phyloP scores from a whole-genome alignment of 257 asterid species.

The Rehmannia glutinosa region DNA sequence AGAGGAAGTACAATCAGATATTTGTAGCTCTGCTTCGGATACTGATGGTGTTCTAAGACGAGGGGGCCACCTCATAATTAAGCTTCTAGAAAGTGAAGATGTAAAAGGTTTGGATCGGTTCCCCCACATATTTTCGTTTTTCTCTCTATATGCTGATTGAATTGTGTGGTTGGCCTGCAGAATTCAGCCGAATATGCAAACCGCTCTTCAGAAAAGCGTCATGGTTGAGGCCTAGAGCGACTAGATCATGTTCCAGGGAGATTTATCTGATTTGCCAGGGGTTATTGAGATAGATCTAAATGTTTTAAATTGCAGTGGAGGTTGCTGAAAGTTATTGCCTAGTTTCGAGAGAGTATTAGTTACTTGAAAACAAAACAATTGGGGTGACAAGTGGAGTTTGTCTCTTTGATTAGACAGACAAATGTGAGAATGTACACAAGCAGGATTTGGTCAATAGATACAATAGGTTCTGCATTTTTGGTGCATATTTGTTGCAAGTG shows the following conservation, averaged over 20 bases:
- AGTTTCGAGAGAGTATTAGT: no score
- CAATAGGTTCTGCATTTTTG: no score
- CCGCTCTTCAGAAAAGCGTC: constrained; percentile 66
- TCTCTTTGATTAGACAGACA: no score
- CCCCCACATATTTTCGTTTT: not conserved
- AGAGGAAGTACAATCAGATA: constrained; percentile 18
- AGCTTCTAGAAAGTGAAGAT: constrained; percentile 90
- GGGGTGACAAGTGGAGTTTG: no score
- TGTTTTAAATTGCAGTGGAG: not conserved
- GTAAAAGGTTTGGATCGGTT: constrained; percentile 42
- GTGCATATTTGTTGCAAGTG: no score
- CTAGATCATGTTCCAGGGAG: constrained; percentile 78
- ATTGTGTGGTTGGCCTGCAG: constrained; percentile 32
- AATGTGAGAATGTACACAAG: no score
- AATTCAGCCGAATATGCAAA: constrained; percentile 60
- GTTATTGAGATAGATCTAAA: not conserved
- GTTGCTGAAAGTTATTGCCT: not conserved
- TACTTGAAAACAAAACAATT: no score
- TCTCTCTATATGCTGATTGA: not conserved
- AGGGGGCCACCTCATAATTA: constrained; percentile 77
- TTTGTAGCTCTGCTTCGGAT: no score
- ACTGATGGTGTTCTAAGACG: constrained; percentile 39
- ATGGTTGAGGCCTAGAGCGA: constrained; percentile 89
- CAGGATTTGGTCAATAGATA: no score
- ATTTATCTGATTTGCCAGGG: constrained; percentile 82